These are phyloP conservation scores for Globisporangium solare DNA, from an alignment of 352 stramenopile genomes.

Conservation along the genomic window DNA sequence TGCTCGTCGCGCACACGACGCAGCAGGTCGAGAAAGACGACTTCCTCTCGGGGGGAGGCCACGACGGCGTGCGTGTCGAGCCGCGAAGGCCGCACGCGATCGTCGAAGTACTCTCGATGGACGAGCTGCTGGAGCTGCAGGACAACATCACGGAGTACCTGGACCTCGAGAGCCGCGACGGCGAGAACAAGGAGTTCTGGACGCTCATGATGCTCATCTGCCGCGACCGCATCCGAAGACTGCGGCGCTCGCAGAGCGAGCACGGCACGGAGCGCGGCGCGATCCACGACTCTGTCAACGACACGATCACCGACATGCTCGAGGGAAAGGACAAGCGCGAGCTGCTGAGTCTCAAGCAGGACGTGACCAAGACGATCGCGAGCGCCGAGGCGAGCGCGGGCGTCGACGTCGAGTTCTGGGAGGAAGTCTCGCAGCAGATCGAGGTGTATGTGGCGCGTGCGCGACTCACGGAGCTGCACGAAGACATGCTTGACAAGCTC, in stretches of 20 bases:
- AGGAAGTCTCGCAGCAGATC: constrained; percentile 90
- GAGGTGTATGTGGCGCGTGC: constrained; percentile 89
- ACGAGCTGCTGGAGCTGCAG: constrained; percentile 79
- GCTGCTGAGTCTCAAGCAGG: constrained; percentile 43
- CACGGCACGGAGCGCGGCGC: constrained; percentile 70
- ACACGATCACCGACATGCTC: constrained; percentile 90
- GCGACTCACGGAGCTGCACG: constrained; percentile 87
- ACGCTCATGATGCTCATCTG: constrained; percentile 73
- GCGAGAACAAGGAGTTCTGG: constrained; percentile 85
- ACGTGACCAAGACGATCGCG: constrained; percentile 68
- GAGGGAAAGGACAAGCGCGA: constrained; percentile 58
- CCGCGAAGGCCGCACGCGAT: constrained; percentile 63
- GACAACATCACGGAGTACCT: constrained; percentile 89
- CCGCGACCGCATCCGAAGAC: constrained; percentile 60
- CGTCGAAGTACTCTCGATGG: constrained; percentile 72
- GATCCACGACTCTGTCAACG: constrained; percentile 82
- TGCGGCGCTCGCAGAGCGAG: constrained; percentile 56
- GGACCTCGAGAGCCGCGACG: constrained; percentile 74
- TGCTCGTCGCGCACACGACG: constrained; percentile 87
- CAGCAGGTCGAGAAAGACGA: constrained; percentile 78
- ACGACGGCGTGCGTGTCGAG: constrained; percentile 78
- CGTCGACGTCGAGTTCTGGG: constrained; percentile 94
- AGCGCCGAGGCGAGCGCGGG: constrained; percentile 46
- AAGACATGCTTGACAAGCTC: constrained; percentile 92
- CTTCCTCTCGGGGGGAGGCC: constrained; percentile 20